Base-by-base conservation (phyloP, 2,329 filamentous ascomycete species). In the Rhynchosporium graminicola region DNA sequence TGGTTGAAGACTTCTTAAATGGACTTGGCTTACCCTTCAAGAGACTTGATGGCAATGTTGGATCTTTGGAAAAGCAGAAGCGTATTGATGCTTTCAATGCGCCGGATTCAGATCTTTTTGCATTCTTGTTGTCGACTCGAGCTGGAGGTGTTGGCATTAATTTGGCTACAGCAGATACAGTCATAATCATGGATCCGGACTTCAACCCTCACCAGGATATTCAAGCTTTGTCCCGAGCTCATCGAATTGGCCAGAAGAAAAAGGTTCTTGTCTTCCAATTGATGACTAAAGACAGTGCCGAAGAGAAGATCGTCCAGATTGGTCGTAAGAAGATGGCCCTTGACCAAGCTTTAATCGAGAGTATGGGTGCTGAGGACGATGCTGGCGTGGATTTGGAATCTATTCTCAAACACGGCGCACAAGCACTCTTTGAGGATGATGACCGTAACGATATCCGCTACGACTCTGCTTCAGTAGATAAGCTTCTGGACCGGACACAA, bases 91-190 rank as follows among this genome's bases (percentile, higher is more conserved):
- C 88, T 7, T 99, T 91, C 80, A 99, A 99, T 73, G 91, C 88
- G 0, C 89, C 91, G 0, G 82, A 89, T 59, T 98, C 94, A 0
- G 79, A 84, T 0, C 79, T 96, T 0, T 99, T 98, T 74, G 92
- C 90, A 0, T 98, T 99, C 76, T 77, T 99, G 20, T 82, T 99
- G 0, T 98, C 94, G 0, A 99, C 96, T 3, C 88, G 95, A 66
- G 93, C 96, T 20, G 95, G 95, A 59, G 95, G 96, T 71, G 94
- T 99, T 0, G 96, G 95, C 15, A 99, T 99, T 79, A 99, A 99
- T 73, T 82, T 99, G 60, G 95, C 95, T 0, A 97, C 93, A 7
- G 95, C 95, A 2, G 95, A 99, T 73, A 99, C 95, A 0, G 96
- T 99, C 65, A 97, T 99, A 67, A 97, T 99, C 68, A 86, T 98